Percentiles rank a stretch among this genome's conserved stretches.
These are phyloP conservation scores for Dillenia suffruticosa DNA, from an alignment of 164 flowering plant genomes.

Conservation along the genomic window DNA sequence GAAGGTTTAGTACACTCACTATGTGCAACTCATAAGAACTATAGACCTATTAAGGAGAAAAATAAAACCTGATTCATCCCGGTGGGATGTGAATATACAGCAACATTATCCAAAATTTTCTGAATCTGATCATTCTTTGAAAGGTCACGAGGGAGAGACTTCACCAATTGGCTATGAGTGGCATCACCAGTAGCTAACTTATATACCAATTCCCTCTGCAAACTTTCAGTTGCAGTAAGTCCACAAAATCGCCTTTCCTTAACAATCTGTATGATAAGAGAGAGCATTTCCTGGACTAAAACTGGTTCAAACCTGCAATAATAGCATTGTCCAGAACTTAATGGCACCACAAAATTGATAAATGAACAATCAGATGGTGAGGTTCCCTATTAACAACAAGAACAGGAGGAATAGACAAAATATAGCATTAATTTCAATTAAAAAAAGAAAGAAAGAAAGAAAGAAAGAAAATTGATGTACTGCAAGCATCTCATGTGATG, in stretches of 20 bases:
- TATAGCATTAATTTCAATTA: no score
- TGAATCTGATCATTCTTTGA: constrained; percentile 65
- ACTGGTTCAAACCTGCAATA: constrained; percentile 78
- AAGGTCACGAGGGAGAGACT: constrained; percentile 82
- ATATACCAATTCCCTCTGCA: constrained; percentile 75
- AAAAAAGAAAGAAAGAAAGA: no score
- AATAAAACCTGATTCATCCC: constrained; percentile 83
- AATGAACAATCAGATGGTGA: no score
- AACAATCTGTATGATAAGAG: constrained; percentile 79
- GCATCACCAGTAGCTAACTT: constrained; percentile 83
- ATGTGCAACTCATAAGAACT: neutral
- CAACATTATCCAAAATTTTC: constrained; percentile 62
- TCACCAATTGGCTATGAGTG: constrained; percentile 86
- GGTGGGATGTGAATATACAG: constrained; percentile 79
- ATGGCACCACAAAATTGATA: no score
- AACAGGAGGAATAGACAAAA: no score
- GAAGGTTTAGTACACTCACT: neutral
- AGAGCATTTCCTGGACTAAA: constrained; percentile 86
- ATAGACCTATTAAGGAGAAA: neutral
- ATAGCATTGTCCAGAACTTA: neutral
- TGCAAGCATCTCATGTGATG: no score
- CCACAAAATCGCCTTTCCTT: constrained; percentile 91
- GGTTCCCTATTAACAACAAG: no score
- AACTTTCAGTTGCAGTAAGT: constrained; percentile 56
- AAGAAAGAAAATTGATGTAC: no score